Base-by-base conservation (phyloP, 2,329 filamentous ascomycete species). In the Elsinoe fawcettii region DNA sequence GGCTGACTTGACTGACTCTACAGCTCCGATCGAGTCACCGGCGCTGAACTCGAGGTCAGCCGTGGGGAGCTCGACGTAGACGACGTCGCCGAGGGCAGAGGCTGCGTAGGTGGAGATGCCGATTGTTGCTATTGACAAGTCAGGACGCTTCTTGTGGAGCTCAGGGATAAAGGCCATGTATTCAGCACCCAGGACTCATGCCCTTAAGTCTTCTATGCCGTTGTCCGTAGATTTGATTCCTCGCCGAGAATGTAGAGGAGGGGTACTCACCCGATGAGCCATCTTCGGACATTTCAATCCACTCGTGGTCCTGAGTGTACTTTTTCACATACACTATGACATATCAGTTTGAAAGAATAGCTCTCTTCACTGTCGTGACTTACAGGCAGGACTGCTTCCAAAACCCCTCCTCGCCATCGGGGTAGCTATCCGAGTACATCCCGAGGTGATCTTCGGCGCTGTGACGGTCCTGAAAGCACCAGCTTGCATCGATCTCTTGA, bases 1-100 rank as follows among this genome's bases (percentile, higher is more conserved):
- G n/a, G 93, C 93, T 61, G 87, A 93, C 80, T 99, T 99, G 73
- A 99, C 93, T 2, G 90, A 96, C 78, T 99, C 93, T 66, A 99
- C 92, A 60, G 92, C 90, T 64, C 93, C 93, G 65, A 97, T 87
- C 63, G 87, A 80, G 69, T 97, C 92, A 67, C 90, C 90, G 58
- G 84, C 81, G 59, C 75, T 74, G 60, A 95, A 80, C 66, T 86
- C 81, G 65, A 84, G 77, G 63, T 83, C 86, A 57, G 79, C 70
- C 64, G 85, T 78, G 58, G 93, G 93, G 27, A 99, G 86, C 79
- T 99, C 93, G 67, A 97, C 90, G 77, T 88, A 99, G 70, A 99
- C 92, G 59, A 97, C 91, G 71, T 99, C 93, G 64, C 93, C 93
- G 61, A 99, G 87, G 64, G 89, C 86, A 67, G 95, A 83, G 64